Evolutionary conservation across 306 rosid species (phyloP).

Genomic region (Glycine latifolia): DNA sequence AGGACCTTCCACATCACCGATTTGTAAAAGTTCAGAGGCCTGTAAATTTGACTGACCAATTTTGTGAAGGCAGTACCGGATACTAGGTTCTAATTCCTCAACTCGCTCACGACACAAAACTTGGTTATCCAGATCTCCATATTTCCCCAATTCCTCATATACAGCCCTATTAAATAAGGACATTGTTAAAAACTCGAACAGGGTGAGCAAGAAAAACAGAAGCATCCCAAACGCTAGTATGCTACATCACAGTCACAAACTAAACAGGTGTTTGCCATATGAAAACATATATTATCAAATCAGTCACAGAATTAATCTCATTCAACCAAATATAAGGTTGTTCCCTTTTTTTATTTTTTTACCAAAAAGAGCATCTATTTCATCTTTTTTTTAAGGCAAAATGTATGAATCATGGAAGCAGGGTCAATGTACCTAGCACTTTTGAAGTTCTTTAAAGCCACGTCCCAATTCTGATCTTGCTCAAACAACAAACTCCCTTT

Average conservation of each 20-base stretch:
- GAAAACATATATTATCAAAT: conserved; percentile 29
- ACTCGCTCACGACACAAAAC: conserved; percentile 95
- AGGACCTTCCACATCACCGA: conserved; percentile 99
- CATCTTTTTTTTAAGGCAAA: conserved; percentile 29
- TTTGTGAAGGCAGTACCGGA: conserved; percentile 92
- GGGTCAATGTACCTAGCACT: conserved; percentile 80
- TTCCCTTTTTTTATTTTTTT: background rate
- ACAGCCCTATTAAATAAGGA: conserved; percentile 72
- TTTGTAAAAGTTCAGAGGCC: conserved; percentile 88
- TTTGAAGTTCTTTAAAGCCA: conserved; percentile 89
- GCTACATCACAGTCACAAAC: conserved; percentile 18
- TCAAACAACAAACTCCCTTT: conserved; percentile 96
- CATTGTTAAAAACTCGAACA: conserved; percentile 26
- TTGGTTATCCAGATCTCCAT: conserved; percentile 96
- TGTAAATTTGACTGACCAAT: conserved; percentile 90
- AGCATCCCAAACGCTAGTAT: conserved; percentile 35
- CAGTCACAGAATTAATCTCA: conserved; percentile 28
- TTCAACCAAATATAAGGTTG: conserved; percentile 13
- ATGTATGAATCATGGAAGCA: conserved; percentile 29
- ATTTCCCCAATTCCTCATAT: conserved; percentile 93
- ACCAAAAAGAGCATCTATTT: background rate
- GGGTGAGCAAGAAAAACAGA: conserved; percentile 23
- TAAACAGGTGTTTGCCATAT: conserved; percentile 24
- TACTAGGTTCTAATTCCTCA: conserved; percentile 98
- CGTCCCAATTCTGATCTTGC: conserved; percentile 95